A percentile compares a stretch with the other conserved stretches of the same genome.
These are phyloP conservation scores for Didymella exigua DNA, from an alignment of 2,329 filamentous ascomycete species.

Conservation along the genomic window DNA sequence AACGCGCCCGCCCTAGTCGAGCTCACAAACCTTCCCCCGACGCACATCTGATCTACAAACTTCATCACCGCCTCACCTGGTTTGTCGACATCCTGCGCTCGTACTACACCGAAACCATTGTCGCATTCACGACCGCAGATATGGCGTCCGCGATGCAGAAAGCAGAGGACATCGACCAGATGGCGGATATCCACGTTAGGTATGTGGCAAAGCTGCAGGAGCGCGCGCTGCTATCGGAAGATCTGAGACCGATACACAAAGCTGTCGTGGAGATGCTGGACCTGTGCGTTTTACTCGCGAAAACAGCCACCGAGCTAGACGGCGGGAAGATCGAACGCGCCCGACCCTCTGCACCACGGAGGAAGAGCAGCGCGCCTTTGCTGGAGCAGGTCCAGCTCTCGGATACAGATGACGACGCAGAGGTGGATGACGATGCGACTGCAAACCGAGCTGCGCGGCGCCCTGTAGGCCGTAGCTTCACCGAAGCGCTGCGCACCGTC, in stretches of 20 bases:
- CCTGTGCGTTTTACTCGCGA: constrained; percentile 71
- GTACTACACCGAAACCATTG: constrained; percentile 75
- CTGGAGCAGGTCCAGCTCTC: constrained; percentile 29
- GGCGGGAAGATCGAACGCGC: not conserved
- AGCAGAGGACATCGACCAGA: constrained; percentile 77
- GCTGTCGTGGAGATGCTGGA: constrained; percentile 79
- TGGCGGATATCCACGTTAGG: constrained; percentile 71
- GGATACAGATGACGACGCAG: constrained; percentile 37
- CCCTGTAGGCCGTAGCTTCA: not conserved
- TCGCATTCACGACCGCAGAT: constrained; percentile 63
- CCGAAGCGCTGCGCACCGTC: constrained; percentile 60
- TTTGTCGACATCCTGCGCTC: constrained; percentile 76
- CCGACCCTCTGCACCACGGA: constrained; percentile 11
- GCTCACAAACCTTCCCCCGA: not conserved
- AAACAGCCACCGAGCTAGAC: constrained; percentile 53
- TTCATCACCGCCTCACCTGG: constrained; percentile 76
- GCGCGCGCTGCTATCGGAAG: constrained; percentile 71
- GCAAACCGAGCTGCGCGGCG: not conserved
- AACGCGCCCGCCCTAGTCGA: constrained; percentile 52
- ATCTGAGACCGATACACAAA: constrained; percentile 72
- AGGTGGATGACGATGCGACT: constrained; percentile 6
- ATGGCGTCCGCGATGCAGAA: constrained; percentile 64
- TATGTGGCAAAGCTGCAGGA: constrained; percentile 69
- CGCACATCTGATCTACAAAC: constrained; percentile 50
- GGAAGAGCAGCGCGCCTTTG: constrained; percentile 26